Percentiles rank a stretch among this genome's conserved stretches.
Conservation (phyloP, 2,329 filamentous ascomycete species). For the Chaetomium strumarium region DNA sequence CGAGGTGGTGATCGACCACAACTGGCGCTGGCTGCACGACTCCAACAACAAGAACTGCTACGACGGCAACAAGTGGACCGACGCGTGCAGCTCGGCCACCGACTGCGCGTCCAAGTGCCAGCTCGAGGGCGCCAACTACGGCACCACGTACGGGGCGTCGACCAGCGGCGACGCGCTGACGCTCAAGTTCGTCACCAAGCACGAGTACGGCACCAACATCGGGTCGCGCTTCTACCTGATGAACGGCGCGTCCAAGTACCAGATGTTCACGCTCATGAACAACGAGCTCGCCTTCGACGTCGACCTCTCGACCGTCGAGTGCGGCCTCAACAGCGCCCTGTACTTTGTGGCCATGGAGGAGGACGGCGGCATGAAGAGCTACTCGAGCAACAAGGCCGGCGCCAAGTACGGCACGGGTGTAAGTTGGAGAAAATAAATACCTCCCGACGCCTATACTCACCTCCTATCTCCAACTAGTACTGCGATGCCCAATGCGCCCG, state of each 20-base stretch:
- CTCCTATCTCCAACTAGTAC: conserved; percentile 27
- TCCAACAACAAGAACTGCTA: conserved; percentile 43
- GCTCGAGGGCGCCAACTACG: conserved; percentile 42
- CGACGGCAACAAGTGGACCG: conserved; percentile 36
- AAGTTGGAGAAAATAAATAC: not conserved
- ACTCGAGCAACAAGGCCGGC: conserved; percentile 38
- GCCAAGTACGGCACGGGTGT: conserved; percentile 50
- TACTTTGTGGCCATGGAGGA: conserved; percentile 54
- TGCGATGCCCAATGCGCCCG: conserved; percentile 44
- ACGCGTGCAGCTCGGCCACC: conserved; percentile 35
- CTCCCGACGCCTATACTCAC: too few species aligned
- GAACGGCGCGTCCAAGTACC: conserved; percentile 48
- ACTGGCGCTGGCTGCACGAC: conserved; percentile 50
- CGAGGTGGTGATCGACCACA: conserved; percentile 33
- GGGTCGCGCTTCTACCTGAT: conserved; percentile 54
- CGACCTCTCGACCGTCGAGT: conserved; percentile 56
- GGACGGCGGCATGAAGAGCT: conserved; percentile 44
- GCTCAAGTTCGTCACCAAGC: conserved; percentile 47
- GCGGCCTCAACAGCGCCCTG: conserved; percentile 61
- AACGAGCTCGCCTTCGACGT: conserved; percentile 63
- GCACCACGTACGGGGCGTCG: conserved; percentile 41
- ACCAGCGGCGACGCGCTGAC: conserved; percentile 41
- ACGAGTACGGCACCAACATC: conserved; percentile 36
- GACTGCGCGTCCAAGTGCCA: conserved; percentile 41
- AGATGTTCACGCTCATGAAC: conserved; percentile 54